Evolutionary conservation across 331 rosid species (phyloP), one percentile per base, ranked within the genome.

Genomic region (Quercus lobata): DNA sequence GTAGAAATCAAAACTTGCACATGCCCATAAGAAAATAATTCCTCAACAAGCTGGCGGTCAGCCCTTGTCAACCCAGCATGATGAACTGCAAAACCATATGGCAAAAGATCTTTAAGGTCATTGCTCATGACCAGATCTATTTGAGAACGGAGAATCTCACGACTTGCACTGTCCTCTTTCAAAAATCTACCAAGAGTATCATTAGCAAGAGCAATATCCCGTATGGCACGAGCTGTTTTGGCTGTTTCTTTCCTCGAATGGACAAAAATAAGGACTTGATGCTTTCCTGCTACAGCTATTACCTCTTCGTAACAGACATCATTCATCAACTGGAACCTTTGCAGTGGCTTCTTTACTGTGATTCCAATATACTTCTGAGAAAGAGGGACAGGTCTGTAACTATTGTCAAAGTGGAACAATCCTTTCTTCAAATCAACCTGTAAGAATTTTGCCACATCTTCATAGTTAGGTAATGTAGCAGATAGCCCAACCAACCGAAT

Each of bases 271-370:
- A 95, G 98, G 78, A 95, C 88, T 78, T 95, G 98, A 85, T 95
- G 96, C 73, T 95, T 95, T 49, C 98, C 98, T 21, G 98, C 97
- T 37, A 90, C 96, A 65, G 86, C 97, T 88, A 95, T 83, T 35
- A 95, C 98, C 87, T 95, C 93, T 79, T 92, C 93, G 35, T 95
- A 95, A 71, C 98, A 95, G 76, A 95, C 82, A 71, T 95, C 98
- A 74, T 95, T 95, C 98, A 95, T 95, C 92, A 95, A 89, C 79
- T 95, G 99, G 72, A 95, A 95, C 89, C 99, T 90, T 88, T 95
- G 99, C 77, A 95, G 87, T 1, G 99, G 99, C 87, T 95, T 95
- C 93, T 92, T 95, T 24, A 95, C 94, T 46, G 87, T 88, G 77
- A 95, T 90, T 80, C 99, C 99, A 71, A 95, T 80, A 82, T 91